These are phyloP conservation scores for Gelatoporia subvermispora DNA, from an alignment of 768 basidiomycete species.

Conservation along the genomic window DNA sequence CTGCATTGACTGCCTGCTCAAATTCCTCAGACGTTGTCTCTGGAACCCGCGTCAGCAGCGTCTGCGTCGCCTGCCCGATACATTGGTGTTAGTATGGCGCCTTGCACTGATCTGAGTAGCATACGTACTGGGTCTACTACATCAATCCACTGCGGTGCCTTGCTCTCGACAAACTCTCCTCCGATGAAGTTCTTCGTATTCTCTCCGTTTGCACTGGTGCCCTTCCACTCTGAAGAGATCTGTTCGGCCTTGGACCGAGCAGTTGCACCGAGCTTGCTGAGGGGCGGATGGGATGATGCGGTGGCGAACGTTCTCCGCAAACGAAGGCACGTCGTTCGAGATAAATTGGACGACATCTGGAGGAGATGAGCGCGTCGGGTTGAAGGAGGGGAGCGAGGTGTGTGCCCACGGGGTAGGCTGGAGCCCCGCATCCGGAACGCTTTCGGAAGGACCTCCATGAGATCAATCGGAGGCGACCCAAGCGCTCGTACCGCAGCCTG, in stretches of 20 bases:
- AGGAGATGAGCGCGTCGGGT: not conserved
- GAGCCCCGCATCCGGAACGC: constrained; percentile 6
- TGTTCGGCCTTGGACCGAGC: constrained; percentile 63
- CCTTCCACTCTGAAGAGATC: constrained; percentile 76
- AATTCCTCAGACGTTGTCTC: constrained; percentile 84
- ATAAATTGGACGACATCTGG: constrained; percentile 13
- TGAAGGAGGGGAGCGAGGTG: not conserved
- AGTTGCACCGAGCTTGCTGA: constrained; percentile 44
- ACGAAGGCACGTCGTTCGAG: constrained; percentile 6
- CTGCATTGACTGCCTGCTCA: constrained; percentile 75
- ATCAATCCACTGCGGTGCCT: constrained; percentile 75
- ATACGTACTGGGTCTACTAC: constrained; percentile 79
- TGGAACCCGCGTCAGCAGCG: constrained; percentile 82
- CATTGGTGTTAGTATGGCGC: not conserved
- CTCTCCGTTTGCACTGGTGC: constrained; percentile 81
- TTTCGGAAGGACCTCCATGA: not conserved
- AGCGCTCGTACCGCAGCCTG: constrained; percentile 4
- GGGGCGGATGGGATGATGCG: constrained; percentile 22
- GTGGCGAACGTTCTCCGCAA: constrained; percentile 23
- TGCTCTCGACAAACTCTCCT: constrained; percentile 85
- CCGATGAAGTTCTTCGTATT: constrained; percentile 90
- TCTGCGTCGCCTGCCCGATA: constrained; percentile 73
- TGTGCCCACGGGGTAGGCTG: constrained; percentile 3
- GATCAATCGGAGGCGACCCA: not conserved
- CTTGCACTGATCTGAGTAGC: not conserved